Percentiles rank a stretch among this genome's conserved stretches.
phyloP scores from a whole-genome alignment of 495 filamentous ascomycete genomes.

The Aspergillus bertholletiae region DNA sequence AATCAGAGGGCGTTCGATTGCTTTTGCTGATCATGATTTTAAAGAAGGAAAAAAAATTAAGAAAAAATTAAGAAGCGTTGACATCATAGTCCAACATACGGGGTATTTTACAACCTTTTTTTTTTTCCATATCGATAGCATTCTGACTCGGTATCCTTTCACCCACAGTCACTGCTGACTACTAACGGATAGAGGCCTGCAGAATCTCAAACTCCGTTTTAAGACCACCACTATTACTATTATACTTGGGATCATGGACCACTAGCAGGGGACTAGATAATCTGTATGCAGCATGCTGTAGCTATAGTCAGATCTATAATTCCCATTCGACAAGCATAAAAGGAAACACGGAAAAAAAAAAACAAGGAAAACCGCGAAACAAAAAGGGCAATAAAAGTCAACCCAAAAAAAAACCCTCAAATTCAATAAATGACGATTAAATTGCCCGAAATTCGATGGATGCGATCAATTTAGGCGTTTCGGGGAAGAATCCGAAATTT shows the following conservation, averaged over 20 bases:
- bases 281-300: neutral
- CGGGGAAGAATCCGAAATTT: neutral
- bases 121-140: neutral
- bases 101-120: neutral
- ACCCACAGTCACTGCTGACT: neutral
- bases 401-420: neutral
- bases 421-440: neutral
- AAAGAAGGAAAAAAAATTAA: too few relatives aligned
- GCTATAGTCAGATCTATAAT: conserved; percentile 1
- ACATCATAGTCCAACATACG: neutral
- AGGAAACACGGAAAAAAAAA: neutral
- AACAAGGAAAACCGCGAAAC: too few relatives aligned
- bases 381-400: too few relatives aligned
- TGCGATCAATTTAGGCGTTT: neutral
- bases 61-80: neutral
- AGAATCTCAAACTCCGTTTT: neutral
- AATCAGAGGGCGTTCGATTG: neutral
- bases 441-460: neutral
- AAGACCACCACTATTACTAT: too few relatives aligned
- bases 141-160: neutral
- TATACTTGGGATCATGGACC: too few relatives aligned
- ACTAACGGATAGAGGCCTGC: neutral
- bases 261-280: neutral
- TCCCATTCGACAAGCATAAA: neutral
- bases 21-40: neutral